Percentiles rank a stretch among this genome's conserved stretches.
These are phyloP conservation scores for cucumber (Cucumis sativus) DNA, from an alignment of 306 rosid species.

Conservation along the genomic window Cucumber_9930_V3 NC_026655.2:25009001-25009500, in stretches of 20 bases:
- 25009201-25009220: background rate
- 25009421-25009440: slow-evolving; percentile 44
- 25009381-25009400: slow-evolving; percentile 89
- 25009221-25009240: background rate
- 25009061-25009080: background rate
- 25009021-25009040: background rate
- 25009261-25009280: background rate
- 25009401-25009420: slow-evolving; percentile 77
- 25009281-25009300: background rate
- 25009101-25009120: slow-evolving; percentile 17
- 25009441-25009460: slow-evolving; percentile 37
- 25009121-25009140: slow-evolving; percentile 99
- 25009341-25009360: slow-evolving; percentile 96
- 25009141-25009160: slow-evolving; percentile 95
- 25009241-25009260: background rate
- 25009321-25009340: slow-evolving; percentile 32
- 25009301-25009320: background rate
- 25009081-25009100: background rate
- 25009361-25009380: slow-evolving; percentile 87
- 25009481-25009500: slow-evolving; percentile 49
- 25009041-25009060: background rate
- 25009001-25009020: background rate
- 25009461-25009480: slow-evolving; percentile 49
- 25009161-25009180: slow-evolving; percentile 59
- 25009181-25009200: slow-evolving; percentile 6